Evolutionary conservation across 2,329 filamentous ascomycete species (phyloP).

Genomic region (Trichophyton benhamiae): DNA sequence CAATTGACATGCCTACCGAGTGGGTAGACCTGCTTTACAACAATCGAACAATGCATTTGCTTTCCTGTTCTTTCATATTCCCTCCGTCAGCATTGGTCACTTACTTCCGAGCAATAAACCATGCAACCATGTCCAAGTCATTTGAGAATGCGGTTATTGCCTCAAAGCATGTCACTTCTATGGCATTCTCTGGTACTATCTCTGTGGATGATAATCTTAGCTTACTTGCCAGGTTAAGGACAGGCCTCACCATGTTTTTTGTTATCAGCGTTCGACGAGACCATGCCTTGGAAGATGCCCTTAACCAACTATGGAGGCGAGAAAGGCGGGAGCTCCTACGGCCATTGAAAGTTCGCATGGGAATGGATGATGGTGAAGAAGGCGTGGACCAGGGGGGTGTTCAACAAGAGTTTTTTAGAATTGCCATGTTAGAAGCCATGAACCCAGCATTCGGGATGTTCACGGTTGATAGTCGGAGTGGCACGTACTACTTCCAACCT

Average conservation of each 20-base stretch:
- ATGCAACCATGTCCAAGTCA: constrained; percentile 68
- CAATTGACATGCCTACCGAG: constrained; percentile 58
- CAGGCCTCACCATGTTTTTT: constrained; percentile 57
- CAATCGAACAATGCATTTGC: constrained; percentile 56
- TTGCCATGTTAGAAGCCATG: constrained; percentile 68
- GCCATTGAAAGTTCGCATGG: constrained; percentile 78
- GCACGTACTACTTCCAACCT: constrained; percentile 79
- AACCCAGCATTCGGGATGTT: constrained; percentile 67
- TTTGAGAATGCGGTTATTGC: constrained; percentile 54
- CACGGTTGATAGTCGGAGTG: constrained; percentile 55
- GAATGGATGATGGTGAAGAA: constrained; percentile 69
- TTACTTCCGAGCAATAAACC: constrained; percentile 82
- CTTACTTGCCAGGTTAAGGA: constrained; percentile 51
- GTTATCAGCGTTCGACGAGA: constrained; percentile 57
- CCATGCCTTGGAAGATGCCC: constrained; percentile 57
- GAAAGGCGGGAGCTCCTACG: constrained; percentile 70
- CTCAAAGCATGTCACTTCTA: constrained; percentile 35
- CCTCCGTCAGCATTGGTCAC: constrained; percentile 57
- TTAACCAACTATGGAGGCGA: constrained; percentile 81
- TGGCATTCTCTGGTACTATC: constrained; percentile 31
- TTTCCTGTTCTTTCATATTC: constrained; percentile 75
- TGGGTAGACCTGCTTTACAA: constrained; percentile 54
- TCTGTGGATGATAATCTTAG: constrained; percentile 46
- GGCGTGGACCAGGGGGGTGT: constrained; percentile 90
- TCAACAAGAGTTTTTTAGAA: constrained; percentile 88